Conservation (phyloP, 1,139 yeast species). For the Magnusiomyces tetraspermus region DNA sequence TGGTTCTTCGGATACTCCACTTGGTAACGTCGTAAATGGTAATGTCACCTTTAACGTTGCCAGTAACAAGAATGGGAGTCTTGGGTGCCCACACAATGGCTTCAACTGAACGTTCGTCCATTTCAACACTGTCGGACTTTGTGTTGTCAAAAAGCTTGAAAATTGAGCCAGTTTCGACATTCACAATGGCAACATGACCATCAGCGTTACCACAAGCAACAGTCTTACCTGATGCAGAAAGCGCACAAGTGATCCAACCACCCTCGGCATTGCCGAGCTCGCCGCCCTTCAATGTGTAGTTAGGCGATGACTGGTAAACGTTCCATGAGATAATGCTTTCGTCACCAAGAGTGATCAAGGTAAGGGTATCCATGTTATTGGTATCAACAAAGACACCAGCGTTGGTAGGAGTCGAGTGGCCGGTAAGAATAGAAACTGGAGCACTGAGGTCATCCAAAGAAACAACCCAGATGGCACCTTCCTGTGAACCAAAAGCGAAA, state of each 20-base stretch:
- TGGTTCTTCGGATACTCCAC: slow-evolving; percentile 73
- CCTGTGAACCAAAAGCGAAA: slow-evolving; percentile 90
- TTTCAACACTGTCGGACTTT: slow-evolving; percentile 51
- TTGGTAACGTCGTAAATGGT: slow-evolving; percentile 71
- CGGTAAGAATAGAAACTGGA: slow-evolving; percentile 70
- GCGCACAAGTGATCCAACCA: slow-evolving; percentile 75
- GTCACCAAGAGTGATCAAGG: slow-evolving; percentile 71
- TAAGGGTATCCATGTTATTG: slow-evolving; percentile 49
- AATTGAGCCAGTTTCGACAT: slow-evolving; percentile 61
- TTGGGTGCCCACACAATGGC: slow-evolving; percentile 72
- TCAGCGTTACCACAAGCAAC: slow-evolving; percentile 74
- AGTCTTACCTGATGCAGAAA: slow-evolving; percentile 40
- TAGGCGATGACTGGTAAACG: slow-evolving; percentile 63
- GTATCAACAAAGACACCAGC: slow-evolving; percentile 63
- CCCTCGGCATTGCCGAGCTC: slow-evolving; percentile 47
- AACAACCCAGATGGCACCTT: slow-evolving; percentile 93
- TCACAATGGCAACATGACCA: slow-evolving; percentile 70
- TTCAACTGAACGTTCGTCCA: slow-evolving; percentile 74
- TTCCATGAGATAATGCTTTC: slow-evolving; percentile 88
- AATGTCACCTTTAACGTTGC: slow-evolving; percentile 81
- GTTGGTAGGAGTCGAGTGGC: slow-evolving; percentile 64
- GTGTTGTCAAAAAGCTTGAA: slow-evolving; percentile 46
- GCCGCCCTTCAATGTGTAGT: slow-evolving; percentile 48
- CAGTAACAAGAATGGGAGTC: slow-evolving; percentile 66
- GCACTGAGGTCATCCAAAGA: slow-evolving; percentile 49